Percentiles rank a stretch among this genome's conserved stretches.
phyloP scores from a whole-genome alignment of 192 early-diverging fungal genomes.

The Linnemannia zychae region DNA sequence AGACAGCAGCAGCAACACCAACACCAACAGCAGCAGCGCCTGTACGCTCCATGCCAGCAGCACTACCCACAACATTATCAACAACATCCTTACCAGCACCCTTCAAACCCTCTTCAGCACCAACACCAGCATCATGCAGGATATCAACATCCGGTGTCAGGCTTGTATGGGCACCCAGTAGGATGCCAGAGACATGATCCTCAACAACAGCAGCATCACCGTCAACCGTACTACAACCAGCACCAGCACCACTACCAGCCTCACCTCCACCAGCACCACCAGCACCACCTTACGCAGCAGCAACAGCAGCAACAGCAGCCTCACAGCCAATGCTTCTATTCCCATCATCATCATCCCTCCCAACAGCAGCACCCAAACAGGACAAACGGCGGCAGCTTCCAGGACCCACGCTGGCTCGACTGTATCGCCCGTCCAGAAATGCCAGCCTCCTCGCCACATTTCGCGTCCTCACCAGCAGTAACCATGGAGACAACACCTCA shows the following conservation, averaged over 20 bases:
- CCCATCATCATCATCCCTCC: not conserved
- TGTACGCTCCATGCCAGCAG: not conserved
- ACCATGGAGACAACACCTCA: not conserved
- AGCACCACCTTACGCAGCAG: too few species aligned
- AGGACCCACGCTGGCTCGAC: not conserved
- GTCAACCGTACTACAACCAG: not conserved
- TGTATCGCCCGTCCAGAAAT: not conserved
- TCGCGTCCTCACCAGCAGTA: not conserved
- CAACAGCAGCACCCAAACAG: not conserved
- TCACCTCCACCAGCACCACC: not conserved
- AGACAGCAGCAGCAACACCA: not conserved
- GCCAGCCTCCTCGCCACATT: not conserved
- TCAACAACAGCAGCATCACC: slow-evolving; percentile 4
- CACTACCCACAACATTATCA: not conserved
- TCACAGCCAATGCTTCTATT: not conserved
- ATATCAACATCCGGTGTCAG: not conserved
- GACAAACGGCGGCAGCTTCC: not conserved
- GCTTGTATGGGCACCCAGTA: too few species aligned
- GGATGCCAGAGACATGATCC: too few species aligned
- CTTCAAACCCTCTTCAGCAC: not conserved
- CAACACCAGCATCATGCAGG: not conserved
- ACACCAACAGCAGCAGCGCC: not conserved
- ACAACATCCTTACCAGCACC: not conserved
- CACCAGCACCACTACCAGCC: not conserved
- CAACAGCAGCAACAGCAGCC: not conserved